Conservation (phyloP, 495 filamentous ascomycete species). For the Penicillium arizonense region DNA sequence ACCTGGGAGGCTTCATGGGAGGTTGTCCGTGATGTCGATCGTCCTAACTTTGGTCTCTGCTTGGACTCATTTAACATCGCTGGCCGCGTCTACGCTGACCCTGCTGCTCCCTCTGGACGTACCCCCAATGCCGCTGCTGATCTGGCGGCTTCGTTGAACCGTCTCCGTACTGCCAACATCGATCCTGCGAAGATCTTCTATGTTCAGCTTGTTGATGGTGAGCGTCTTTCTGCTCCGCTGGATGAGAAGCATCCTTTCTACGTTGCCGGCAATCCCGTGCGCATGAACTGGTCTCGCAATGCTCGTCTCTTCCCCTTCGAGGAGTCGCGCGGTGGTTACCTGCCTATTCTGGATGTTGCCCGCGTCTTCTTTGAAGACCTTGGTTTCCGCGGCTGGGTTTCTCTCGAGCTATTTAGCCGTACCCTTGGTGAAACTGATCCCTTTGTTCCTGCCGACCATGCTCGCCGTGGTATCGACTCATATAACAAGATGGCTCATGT, state of each 20-base stretch:
- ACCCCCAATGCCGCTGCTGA: constrained; percentile 57
- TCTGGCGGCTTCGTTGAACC: constrained; percentile 54
- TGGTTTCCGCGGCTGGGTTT: constrained; percentile 75
- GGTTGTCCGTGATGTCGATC: constrained; percentile 61
- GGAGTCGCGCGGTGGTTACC: constrained; percentile 65
- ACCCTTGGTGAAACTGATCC: constrained; percentile 56
- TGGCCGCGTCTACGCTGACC: constrained; percentile 72
- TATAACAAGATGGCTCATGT: constrained; percentile 56
- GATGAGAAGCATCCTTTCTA: constrained; percentile 63
- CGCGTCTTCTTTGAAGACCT: constrained; percentile 61
- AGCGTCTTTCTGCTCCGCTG: constrained; percentile 58
- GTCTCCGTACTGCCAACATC: constrained; percentile 51
- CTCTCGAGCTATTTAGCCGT: constrained; percentile 73
- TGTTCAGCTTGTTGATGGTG: constrained; percentile 77
- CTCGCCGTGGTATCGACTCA: constrained; percentile 57
- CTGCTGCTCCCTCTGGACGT: constrained; percentile 50
- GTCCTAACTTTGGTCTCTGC: constrained; percentile 75
- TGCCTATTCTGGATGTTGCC: constrained; percentile 62
- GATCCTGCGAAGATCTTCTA: constrained; percentile 73
- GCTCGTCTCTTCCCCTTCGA: constrained; percentile 76
- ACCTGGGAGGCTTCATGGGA: constrained; percentile 74
- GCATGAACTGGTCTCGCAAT: constrained; percentile 84
- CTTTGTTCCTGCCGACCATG: constrained; percentile 60
- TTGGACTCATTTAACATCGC: constrained; percentile 83
- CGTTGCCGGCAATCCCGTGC: constrained; percentile 56